Evolutionary conservation across 2,329 filamentous ascomycete genomes (phyloP).

Genomic region (Conoideocrella luteorostrata): DNA sequence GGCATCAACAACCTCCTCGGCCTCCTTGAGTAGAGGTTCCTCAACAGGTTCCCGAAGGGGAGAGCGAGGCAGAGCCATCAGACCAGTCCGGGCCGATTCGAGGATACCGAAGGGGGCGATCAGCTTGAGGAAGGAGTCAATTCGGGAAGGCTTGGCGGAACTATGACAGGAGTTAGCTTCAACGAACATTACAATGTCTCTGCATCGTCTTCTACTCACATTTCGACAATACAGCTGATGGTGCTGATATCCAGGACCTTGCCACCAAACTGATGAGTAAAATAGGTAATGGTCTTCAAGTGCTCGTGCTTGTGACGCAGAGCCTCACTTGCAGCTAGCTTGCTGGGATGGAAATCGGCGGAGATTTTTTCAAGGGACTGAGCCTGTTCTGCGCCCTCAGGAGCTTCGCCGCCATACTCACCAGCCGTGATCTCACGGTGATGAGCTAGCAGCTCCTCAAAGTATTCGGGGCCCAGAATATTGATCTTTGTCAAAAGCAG

Average conservation of each 20-base stretch:
- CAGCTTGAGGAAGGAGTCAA: conserved; percentile 97
- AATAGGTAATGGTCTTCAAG: conserved; percentile 89
- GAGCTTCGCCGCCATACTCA: conserved; percentile 39
- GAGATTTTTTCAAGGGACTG: conserved; percentile 40
- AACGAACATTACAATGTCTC: too few species aligned
- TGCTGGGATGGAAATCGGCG: conserved; percentile 82
- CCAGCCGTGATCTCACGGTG: conserved; percentile 75
- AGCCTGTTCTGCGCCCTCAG: conserved; percentile 28
- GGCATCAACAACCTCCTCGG: conserved; percentile 89
- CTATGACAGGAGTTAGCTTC: conserved; percentile 31
- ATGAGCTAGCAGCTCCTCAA: conserved; percentile 91
- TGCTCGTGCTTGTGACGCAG: conserved; percentile 97
- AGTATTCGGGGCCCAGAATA: conserved; percentile 95
- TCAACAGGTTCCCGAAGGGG: conserved; percentile 73
- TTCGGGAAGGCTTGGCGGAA: conserved; percentile 86
- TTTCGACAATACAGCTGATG: conserved; percentile 95
- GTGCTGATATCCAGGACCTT: conserved; percentile 98
- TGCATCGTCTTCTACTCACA: conserved; percentile 54
- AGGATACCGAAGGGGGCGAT: conserved; percentile 92
- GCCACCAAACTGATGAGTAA: conserved; percentile 94
- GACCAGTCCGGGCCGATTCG: conserved; percentile 88
- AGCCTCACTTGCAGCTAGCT: conserved; percentile 79
- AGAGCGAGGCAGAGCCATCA: conserved; percentile 94
- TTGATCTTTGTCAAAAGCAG: conserved; percentile 93
- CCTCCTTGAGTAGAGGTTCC: conserved; percentile 68